Percentiles rank a stretch among this genome's conserved stretches.
Conservation (phyloP, 2,329 filamentous ascomycete species). For the Trichophyton rubrum region DNA sequence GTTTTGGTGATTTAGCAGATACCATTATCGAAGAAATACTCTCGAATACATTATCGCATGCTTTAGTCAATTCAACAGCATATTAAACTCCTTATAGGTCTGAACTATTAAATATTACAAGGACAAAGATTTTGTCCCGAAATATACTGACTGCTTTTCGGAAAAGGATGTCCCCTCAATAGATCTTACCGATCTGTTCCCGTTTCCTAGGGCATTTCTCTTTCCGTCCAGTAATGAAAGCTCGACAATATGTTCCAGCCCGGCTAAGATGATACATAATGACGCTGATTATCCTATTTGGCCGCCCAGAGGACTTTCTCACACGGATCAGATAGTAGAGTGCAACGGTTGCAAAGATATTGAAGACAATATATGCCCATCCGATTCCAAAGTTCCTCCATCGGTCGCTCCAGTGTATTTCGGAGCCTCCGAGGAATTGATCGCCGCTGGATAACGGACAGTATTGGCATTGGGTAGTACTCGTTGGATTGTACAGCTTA, state of each 20-base stretch:
- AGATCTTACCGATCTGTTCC: slow-evolving; percentile 12
- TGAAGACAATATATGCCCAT: slow-evolving; percentile 48
- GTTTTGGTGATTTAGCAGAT: neutral
- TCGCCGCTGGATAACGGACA: slow-evolving; percentile 27
- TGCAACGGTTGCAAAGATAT: slow-evolving; percentile 42
- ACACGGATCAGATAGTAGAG: slow-evolving; percentile 41
- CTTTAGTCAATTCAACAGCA: neutral
- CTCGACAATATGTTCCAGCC: slow-evolving; percentile 8
- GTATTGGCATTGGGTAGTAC: slow-evolving; percentile 43
- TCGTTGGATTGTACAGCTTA: slow-evolving; percentile 39
- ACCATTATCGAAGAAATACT: neutral
- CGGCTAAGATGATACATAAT: slow-evolving; percentile 10
- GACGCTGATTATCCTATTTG: slow-evolving; percentile 9
- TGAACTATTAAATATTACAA: neutral
- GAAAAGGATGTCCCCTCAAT: neutral
- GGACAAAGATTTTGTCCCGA: neutral
- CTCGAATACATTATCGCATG: neutral
- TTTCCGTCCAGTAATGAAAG: slow-evolving; percentile 10
- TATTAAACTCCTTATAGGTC: neutral
- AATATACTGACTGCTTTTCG: neutral
- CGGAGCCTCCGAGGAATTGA: slow-evolving; percentile 34
- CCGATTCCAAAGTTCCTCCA: slow-evolving; percentile 59
- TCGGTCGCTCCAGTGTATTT: slow-evolving; percentile 44
- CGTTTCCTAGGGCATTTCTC: slow-evolving; percentile 11
- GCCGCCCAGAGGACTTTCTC: slow-evolving; percentile 8